Base-by-base conservation (phyloP, 2,329 filamentous ascomycete species). In the Trichoderma polysporum region DNA sequence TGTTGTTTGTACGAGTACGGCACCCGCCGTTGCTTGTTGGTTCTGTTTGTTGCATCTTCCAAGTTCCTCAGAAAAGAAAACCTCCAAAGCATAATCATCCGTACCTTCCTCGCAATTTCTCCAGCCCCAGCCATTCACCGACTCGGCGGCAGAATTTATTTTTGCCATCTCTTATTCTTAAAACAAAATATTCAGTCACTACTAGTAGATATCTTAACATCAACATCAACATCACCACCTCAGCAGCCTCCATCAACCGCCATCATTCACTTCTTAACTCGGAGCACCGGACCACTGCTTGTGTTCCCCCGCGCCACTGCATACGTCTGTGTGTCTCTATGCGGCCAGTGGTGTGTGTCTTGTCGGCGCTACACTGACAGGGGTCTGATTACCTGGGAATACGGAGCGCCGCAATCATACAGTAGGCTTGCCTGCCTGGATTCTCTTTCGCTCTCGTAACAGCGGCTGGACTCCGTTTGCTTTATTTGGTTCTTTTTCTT, bases 221-320 rank as follows among this genome's bases (percentile, higher is more conserved):
- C n/a, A 50, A n/a, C 27, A n/a, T 4, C 15, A 41, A n/a, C 50
- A 19, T 47, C 27, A 47, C 25, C 49, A 33, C 37, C 35, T 15
- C 61, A 35, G 27, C 35, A 29, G 35, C 27, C 25, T n/a, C n/a
- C 27, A 45, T 35, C 58, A 39, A 27, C 19, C 29, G 8, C 22
- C 5, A 17, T 45, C 53, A 25, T 50, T 58, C 53, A 64, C 58
- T 65, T 57, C 25, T 49, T 49, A 39, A 22, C 29, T 37, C 39
- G 35, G 50, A 25, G 41, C 13, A 19, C 62, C 62, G 53, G 62
- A 49, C 53, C 31, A 9, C 58, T 31, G 41, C 41, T 49, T 37
- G 25, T n/a, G 41, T 19, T 58, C 47, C 53, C 62, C 62, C 62
- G 62, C 62, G 62, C 61, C 49, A 47, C 37, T 41, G 62, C 53